A percentile compares a stretch with the other conserved stretches of the same genome.
These are phyloP conservation scores for Tetrahymena borealis DNA, from an alignment of 73 alveolate species.

Conservation along the genomic window DNA sequence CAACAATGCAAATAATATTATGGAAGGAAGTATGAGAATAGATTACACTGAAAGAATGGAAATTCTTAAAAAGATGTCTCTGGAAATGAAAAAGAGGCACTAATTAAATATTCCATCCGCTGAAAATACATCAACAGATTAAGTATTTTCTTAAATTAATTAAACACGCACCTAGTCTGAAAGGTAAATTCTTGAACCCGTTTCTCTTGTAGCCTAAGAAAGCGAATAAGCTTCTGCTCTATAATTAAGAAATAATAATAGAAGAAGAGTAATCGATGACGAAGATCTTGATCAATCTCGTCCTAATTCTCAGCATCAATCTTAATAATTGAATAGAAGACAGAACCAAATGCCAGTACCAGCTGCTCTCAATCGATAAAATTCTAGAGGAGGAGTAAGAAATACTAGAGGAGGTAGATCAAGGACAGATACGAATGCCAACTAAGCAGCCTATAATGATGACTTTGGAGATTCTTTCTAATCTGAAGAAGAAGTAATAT, in stretches of 20 bases:
- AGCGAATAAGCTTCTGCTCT: background rate
- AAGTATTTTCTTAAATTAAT: background rate
- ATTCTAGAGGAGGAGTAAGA: background rate
- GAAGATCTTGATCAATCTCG: background rate
- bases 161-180: background rate
- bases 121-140: background rate
- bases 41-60: background rate
- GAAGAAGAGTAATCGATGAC: background rate
- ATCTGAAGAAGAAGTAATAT: background rate
- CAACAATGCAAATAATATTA: background rate
- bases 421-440: background rate
- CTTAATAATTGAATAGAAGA: background rate
- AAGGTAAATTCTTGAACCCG: background rate
- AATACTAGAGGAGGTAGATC: background rate
- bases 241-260: background rate
- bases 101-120: background rate
- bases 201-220: background rate
- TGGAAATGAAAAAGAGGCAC: background rate
- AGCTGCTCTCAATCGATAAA: background rate
- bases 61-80: background rate
- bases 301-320: background rate
- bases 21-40: background rate
- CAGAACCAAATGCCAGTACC: background rate
- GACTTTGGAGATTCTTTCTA: background rate
- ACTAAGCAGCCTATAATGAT: background rate